Evolutionary conservation across 345 rosid species (phyloP).

Genomic region (Eucalyptus cloeziana): DNA sequence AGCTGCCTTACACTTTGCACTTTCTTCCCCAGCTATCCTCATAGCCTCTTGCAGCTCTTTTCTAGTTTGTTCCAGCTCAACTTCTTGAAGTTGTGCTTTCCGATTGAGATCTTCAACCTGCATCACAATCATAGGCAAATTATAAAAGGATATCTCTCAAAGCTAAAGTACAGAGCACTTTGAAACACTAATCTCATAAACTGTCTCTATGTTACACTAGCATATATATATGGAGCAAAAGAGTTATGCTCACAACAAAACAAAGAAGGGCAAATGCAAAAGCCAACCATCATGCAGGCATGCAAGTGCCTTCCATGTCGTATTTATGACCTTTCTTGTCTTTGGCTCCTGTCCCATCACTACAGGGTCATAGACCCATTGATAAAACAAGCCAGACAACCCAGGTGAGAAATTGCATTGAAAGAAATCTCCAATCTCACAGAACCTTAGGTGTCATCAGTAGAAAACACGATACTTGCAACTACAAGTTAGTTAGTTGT

Average conservation of each 20-base stretch:
- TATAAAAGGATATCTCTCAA: neutral
- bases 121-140: neutral
- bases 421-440: neutral
- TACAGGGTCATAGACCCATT: neutral
- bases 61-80: slow-evolving; percentile 48
- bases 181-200: neutral
- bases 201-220: neutral
- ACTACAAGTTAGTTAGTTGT: neutral
- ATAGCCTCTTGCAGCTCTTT: slow-evolving; percentile 57
- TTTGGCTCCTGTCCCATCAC: neutral
- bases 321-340: neutral
- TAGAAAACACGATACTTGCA: neutral
- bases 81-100: slow-evolving; percentile 55
- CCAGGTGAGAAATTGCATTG: neutral
- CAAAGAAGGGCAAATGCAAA: neutral
- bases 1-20: slow-evolving; percentile 70
- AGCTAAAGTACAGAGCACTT: neutral
- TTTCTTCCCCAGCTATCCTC: slow-evolving; percentile 55
- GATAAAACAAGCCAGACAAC: neutral
- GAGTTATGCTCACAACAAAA: neutral
- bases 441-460: neutral
- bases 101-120: slow-evolving; percentile 56
- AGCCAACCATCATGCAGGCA: too few species aligned
- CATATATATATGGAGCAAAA: neutral
- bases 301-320: neutral